Conservation (phyloP, 176 grass and related monocot species). For the Hsuehochloa calcarea region DNA sequence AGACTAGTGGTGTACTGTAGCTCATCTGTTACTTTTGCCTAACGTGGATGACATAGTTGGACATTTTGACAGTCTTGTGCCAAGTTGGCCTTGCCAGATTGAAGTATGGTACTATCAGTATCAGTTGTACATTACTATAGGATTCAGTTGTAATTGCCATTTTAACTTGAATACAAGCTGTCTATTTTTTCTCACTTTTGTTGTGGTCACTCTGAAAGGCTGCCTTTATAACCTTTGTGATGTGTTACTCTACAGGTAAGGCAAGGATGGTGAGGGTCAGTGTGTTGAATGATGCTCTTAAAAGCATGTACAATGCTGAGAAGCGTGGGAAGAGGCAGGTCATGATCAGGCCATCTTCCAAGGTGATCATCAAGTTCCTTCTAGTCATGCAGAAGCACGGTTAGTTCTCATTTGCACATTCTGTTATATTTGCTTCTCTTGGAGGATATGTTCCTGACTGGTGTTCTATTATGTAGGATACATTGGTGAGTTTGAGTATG, state of each 20-base stretch:
- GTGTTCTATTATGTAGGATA: slow-evolving; percentile 36
- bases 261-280: slow-evolving; percentile 77
- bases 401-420: slow-evolving; percentile 19
- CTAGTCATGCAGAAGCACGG: slow-evolving; percentile 79
- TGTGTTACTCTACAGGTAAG: slow-evolving; percentile 24
- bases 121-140: background rate
- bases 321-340: slow-evolving; percentile 73
- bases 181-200: background rate
- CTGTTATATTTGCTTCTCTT: background rate
- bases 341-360: slow-evolving; percentile 74
- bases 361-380: slow-evolving; percentile 80
- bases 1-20: background rate
- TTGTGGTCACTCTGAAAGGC: background rate
- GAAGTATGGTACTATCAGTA: background rate
- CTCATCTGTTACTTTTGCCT: background rate
- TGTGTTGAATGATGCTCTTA: slow-evolving; percentile 72
- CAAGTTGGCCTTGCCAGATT: background rate
- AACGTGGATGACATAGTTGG: background rate
- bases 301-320: slow-evolving; percentile 89
- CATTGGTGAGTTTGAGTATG: slow-evolving; percentile 65
- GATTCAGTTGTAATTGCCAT: background rate
- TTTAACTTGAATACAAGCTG: background rate
- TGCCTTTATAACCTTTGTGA: background rate
- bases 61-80: background rate
- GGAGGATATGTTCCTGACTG: background rate